These are phyloP conservation scores for Xylaria telfairii DNA, from an alignment of 495 filamentous ascomycete species.

Conservation along the genomic window DNA sequence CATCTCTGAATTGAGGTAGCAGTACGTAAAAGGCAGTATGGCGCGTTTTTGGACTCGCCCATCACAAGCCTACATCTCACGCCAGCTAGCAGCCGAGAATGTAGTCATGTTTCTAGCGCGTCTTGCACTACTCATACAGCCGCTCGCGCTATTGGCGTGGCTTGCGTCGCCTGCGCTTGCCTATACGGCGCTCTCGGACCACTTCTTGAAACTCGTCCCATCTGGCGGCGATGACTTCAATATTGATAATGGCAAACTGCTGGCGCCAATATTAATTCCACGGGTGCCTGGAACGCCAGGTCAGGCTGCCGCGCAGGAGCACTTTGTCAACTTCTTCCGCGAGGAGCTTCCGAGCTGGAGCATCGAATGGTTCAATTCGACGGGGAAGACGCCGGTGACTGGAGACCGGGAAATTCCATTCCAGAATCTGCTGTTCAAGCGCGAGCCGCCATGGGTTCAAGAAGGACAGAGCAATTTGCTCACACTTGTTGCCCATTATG, in stretches of 20 bases:
- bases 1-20: conserved; percentile 1
- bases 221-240: conserved; percentile 79
- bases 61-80: conserved; percentile 15
- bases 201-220: conserved; percentile 69
- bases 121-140: conserved; percentile 30
- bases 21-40: conserved; percentile 33
- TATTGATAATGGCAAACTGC: conserved; percentile 71
- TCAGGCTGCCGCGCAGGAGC: conserved; percentile 73
- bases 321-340: conserved; percentile 83
- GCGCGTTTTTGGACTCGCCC: conserved; percentile 27
- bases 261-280: conserved; percentile 89
- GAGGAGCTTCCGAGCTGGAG: conserved; percentile 77
- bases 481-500: conserved; percentile 93
- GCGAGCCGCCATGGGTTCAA: conserved; percentile 83
- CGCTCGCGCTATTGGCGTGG: conserved; percentile 28
- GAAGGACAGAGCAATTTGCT: conserved; percentile 77
- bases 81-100: not conserved
- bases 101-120: conserved; percentile 28
- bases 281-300: conserved; percentile 87
- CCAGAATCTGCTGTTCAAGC: conserved; percentile 81
- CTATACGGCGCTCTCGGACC: conserved; percentile 77
- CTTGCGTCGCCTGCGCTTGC: conserved; percentile 54
- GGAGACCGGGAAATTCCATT: conserved; percentile 77
- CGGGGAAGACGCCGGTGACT: conserved; percentile 76
- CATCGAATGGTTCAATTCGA: conserved; percentile 85